Evolutionary conservation across 495 filamentous ascomycete genomes (phyloP), one percentile per base, ranked within the genome.

Genomic region (Aspergillus funiculosus): DNA sequence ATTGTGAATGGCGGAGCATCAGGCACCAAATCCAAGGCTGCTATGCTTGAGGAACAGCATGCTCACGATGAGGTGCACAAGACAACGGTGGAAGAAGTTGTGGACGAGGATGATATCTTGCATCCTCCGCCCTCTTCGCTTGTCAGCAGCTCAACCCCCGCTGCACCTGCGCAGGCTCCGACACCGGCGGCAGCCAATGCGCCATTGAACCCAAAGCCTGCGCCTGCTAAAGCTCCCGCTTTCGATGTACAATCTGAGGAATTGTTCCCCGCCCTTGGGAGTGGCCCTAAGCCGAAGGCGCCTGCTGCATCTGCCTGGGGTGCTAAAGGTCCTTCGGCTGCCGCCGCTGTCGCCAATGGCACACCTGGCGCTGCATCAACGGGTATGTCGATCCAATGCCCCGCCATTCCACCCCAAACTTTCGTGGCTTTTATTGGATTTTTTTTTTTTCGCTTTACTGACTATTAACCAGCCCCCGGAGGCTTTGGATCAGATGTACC

Each of bases 191-290:
- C 52, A 24, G 46, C 60, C n/a, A 36, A 53, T 21, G 52, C 62
- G 6, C 28, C 59, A 3, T 47, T 63, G 3, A 50, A 56, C 22
- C 57, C 60, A 13, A 66, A 71, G 52, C 43, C 73, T 25, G 73
- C 70, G 34, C 48, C 65, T 6, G 71, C 70, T 42, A 71, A 75
- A 35, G 48, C 69, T 8, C 59, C 67, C 31, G 59, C 61, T 18
- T 69, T 95, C 34, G 86, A 97, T 63, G 85, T 87, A 6, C 73
- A 83, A 51, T 95, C 89, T 3, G 85, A 89, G 57, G 91, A 95
- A 64, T 69, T 83, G 29, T 98, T 98, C 69, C 92, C 92, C 14
- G 80, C 88, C 26, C 75, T 98, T 35, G 92, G 87, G 38, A 80
- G 83, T 37, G 79, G 79, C 8, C 73, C 83, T 24, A 83, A 85